A percentile compares a stretch with the other conserved stretches of the same genome.
phyloP scores from a whole-genome alignment of 257 asterid genomes.

The Eustoma russellianum region DNA sequence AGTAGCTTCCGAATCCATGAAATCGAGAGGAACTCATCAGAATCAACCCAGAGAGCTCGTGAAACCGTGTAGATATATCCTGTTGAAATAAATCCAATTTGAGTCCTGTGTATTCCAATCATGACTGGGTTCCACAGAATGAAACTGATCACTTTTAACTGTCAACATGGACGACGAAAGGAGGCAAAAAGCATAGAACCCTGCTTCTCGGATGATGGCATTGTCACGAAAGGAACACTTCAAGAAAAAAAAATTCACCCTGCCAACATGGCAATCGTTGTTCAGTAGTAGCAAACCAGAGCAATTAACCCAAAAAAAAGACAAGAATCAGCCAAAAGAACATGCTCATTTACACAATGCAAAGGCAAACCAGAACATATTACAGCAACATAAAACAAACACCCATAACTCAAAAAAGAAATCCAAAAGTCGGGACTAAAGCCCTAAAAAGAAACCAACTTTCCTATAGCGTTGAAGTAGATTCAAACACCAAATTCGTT shows the following conservation, averaged over 20 bases:
- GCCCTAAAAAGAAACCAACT: too few relatives aligned
- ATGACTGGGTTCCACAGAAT: conserved; percentile 41
- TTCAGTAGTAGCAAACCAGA: not conserved
- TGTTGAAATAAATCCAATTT: conserved; percentile 42
- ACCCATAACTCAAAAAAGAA: too few relatives aligned
- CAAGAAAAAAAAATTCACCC: conserved; percentile 13
- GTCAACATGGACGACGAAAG: conserved; percentile 72
- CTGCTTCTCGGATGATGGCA: conserved; percentile 66
- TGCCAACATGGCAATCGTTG: not conserved
- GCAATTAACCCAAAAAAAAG: not conserved
- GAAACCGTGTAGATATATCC: conserved; percentile 40
- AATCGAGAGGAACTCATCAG: conserved; percentile 65
- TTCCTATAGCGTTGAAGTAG: too few relatives aligned
- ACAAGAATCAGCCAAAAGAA: conserved; percentile 1
- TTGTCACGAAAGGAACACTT: conserved; percentile 20
- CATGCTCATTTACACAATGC: not conserved
- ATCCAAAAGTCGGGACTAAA: too few relatives aligned
- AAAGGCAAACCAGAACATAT: too few relatives aligned
- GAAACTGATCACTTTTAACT: conserved; percentile 51
- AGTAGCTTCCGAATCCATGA: conserved; percentile 71
- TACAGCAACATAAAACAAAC: too few relatives aligned
- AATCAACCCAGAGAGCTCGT: conserved; percentile 39
- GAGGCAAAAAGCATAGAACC: conserved; percentile 66
- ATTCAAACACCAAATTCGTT: too few relatives aligned
- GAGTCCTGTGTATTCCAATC: conserved; percentile 24